Base-by-base conservation (phyloP, 805 yeast species). In the Sporopachydermia lactativora region DNA sequence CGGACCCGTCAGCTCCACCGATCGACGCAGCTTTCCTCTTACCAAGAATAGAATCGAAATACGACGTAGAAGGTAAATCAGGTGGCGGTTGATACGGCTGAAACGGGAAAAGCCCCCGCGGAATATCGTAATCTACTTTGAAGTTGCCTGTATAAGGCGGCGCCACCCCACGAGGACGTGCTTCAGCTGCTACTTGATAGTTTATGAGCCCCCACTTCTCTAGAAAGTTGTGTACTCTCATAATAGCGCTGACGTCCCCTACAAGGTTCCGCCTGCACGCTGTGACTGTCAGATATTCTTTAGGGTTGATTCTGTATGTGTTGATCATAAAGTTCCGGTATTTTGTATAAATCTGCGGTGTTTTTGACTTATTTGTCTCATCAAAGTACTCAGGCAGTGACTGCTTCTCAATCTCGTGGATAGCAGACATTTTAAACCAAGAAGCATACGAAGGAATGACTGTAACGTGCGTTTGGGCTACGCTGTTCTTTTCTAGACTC, bases 161-260 rank as follows among this genome's bases (percentile, higher is more conserved):
- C 42, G 77, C 82, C 14, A 78, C 67, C 16, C 18, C 66, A 17
- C 70, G 69, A 3, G 94, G 92, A 46, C 77, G 71, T 41, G 77
- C 66, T 46, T 75, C 81, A 1, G 88, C 83, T 54, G 80, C 82
- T 2, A 88, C 94, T 58, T 88, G 96, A 57, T 88, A 88, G 59
- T 88, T 88, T 41, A 88, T 83, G 40, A 88, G 65, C 0, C 96
- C 96, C 96, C 96, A 88, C 56, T 81, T 81, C 49, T 76, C 83
- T 43, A 88, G 62, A 54, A 88, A 86, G 40, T 77, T 70, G 53
- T 84, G 95, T 5, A 88, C 75, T 47, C 95, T 73, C 68, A 86
- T 72, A 45, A 88, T 71, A 0, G 95, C 74, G 2, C 94, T 89
- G 4, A 85, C 95, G 62, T 88, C 96, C 42, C 95, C 94, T 11